Base-by-base conservation (phyloP, 345 rosid genomes). In the Camelina sativa region DNA sequence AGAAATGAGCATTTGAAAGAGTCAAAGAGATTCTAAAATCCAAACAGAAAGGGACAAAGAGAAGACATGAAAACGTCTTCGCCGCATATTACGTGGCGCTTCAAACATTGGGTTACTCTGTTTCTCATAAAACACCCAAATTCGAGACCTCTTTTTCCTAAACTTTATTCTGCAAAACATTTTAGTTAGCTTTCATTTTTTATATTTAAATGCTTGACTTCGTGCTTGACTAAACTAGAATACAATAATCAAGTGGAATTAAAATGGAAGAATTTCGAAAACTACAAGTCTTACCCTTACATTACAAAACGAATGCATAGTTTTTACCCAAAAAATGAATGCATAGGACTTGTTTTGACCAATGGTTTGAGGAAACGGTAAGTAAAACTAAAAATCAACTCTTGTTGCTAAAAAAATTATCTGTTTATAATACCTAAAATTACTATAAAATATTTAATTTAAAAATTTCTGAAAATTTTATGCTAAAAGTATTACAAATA, bases 71-170 rank as follows among this genome's bases (percentile, higher is more conserved):
- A 72, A 59, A 46, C 69, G 6, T 51, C 7, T 41, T 40, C 38
- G 72, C 67, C 72, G 68, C 76, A 71, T 41, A 52, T 20, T 77
- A 77, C 80, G 80, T 77, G 81, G 77, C 76, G 53, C 73, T 65
- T 72, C 28, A 51, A 5, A 30, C 73, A 71, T 72, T 60, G 76
- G 68, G 63, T 59, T 52, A 57, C 76, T 71, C 66, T 71, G 61
- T 38, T 40, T 71, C 72, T 71, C 76, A 77, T 51, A 77, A 77
- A 77, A 77, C 76, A 77, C 72, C 76, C 80, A 77, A 72, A 71
- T 77, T 77, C 76, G 80, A 76, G 80, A 70, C 75, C 80, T 76
- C 80, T 76, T 76, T 76, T 76, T 76, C 80, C 76, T 70, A 35
- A 70, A 63, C 11, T n/a, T 35, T 17, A 48, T 28, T 8, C 4